Percentiles rank a stretch among this genome's conserved stretches.
These are phyloP conservation scores for Fraxinus platypoda DNA, from an alignment of 305 asterid genomes.

Conservation along the genomic window DNA sequence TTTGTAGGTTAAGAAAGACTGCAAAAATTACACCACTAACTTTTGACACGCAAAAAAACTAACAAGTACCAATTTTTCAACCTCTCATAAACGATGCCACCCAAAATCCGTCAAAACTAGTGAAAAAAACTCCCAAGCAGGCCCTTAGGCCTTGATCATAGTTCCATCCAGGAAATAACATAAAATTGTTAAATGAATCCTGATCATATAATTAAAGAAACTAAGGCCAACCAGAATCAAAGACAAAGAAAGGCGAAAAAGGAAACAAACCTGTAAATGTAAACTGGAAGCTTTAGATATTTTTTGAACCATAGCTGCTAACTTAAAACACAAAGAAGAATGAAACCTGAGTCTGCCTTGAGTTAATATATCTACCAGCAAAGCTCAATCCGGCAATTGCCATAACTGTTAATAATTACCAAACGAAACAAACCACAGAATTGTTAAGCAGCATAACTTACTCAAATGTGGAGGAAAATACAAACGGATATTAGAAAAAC, in stretches of 20 bases:
- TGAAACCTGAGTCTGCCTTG: neutral
- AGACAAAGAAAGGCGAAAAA: neutral
- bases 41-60: too few relatives aligned
- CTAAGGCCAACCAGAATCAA: neutral
- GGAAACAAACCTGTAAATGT: neutral
- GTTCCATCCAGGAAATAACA: too few relatives aligned
- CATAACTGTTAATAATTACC: neutral
- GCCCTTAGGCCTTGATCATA: too few relatives aligned
- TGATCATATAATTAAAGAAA: neutral
- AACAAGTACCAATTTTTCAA: too few relatives aligned
- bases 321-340: neutral
- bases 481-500: neutral
- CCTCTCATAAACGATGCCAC: too few relatives aligned
- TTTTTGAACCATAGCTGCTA: neutral
- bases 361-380: neutral
- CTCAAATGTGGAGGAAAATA: neutral
- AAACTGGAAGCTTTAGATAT: neutral
- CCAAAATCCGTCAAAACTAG: too few relatives aligned
- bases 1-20: too few relatives aligned
- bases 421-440: neutral
- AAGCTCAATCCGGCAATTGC: neutral
- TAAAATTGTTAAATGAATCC: too few relatives aligned
- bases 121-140: too few relatives aligned
- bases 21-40: too few relatives aligned
- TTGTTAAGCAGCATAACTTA: neutral